A percentile compares a stretch with the other conserved stretches of the same genome.
These are phyloP conservation scores for Epichloe typhina DNA, from an alignment of 2,329 filamentous ascomycete species.

Conservation along the genomic window DNA sequence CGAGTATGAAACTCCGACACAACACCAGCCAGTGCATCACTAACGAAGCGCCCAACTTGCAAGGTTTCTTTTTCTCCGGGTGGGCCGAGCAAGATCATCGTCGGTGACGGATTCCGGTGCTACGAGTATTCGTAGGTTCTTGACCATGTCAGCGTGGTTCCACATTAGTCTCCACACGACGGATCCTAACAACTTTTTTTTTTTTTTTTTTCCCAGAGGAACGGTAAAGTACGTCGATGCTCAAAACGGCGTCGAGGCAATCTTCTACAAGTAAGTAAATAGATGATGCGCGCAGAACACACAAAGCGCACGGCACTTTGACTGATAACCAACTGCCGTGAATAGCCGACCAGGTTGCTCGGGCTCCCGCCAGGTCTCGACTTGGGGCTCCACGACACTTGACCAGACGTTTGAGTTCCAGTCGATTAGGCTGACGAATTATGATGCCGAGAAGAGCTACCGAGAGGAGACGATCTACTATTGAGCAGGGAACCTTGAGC, in stretches of 20 bases:
- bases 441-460: too few species aligned
- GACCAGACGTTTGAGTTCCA: background rate
- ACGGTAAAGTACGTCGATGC: background rate
- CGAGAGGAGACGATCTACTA: too few species aligned
- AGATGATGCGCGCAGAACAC: background rate
- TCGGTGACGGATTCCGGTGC: background rate
- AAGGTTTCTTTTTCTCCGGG: background rate
- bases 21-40: too few species aligned
- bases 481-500: too few species aligned
- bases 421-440: background rate
- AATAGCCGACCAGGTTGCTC: background rate
- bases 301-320: background rate
- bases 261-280: background rate
- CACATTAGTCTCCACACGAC: background rate
- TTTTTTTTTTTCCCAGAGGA: background rate
- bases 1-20: background rate
- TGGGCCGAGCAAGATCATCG: background rate
- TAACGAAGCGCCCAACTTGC: background rate
- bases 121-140: background rate
- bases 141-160: too few species aligned
- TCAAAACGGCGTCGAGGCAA: background rate
- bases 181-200: too few species aligned
- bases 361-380: background rate
- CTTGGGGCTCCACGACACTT: background rate
- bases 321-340: background rate